Conservation (phyloP, 2,329 filamentous ascomycete species). For the Aschersonia sp. region DNA sequence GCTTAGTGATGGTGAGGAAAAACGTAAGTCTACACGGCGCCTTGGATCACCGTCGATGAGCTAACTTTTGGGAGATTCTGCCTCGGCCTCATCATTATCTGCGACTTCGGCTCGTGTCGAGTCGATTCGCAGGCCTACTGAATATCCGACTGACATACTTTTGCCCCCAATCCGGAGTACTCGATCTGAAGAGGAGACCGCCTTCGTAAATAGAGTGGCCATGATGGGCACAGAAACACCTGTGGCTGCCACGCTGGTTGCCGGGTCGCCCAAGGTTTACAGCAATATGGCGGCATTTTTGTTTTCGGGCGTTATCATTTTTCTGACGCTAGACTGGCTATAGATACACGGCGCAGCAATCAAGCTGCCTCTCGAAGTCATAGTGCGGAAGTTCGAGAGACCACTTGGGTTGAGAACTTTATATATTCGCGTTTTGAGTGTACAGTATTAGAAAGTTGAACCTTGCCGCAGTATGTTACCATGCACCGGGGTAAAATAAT, state of each 20-base stretch:
- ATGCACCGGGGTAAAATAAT: constrained; percentile 3
- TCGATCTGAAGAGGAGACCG: too few species aligned
- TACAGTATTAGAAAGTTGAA: constrained; percentile 4
- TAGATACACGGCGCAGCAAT: too few species aligned
- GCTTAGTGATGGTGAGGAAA: not conserved
- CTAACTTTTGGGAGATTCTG: too few species aligned
- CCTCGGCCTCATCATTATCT: too few species aligned
- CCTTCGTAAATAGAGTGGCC: not conserved
- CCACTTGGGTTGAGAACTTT: not conserved
- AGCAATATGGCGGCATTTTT: not conserved
- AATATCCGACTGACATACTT: too few species aligned
- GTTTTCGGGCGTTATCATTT: not conserved
- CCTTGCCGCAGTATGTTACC: constrained; percentile 1
- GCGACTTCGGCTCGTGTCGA: too few species aligned
- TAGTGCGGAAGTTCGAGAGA: not conserved
- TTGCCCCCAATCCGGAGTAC: too few species aligned
- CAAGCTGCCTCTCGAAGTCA: too few species aligned
- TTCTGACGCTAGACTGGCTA: not conserved
- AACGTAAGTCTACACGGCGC: not conserved
- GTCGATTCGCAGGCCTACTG: too few species aligned
- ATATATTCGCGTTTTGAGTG: constrained; percentile 5
- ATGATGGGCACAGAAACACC: not conserved
- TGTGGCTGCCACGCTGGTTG: not conserved
- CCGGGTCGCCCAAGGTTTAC: not conserved
- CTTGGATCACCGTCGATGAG: too few species aligned